Evolutionary conservation across 441 rosid genomes (phyloP), one percentile per base, ranked within the genome.

Genomic region (Manihot esculenta): DNA sequence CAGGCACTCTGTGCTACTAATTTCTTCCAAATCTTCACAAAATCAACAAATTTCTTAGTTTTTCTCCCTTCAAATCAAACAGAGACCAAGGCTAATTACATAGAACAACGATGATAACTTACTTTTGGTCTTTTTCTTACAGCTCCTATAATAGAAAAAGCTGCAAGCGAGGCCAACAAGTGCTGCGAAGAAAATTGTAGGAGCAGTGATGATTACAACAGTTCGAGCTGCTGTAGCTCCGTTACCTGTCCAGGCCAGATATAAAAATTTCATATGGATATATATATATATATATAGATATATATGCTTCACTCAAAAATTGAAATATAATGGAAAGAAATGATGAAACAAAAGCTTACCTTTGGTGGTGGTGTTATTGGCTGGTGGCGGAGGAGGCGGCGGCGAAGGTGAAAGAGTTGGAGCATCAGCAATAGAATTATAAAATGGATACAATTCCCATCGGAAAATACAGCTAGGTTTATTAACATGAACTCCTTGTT

Each of bases 21-120:
- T 62, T 45, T 42, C 51, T 11, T 62, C 50, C 47, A 41, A 21
- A 62, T 62, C 50, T 62, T 62, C 51, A 60, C 24, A 35, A 3
- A 12, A 14, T 30, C 4, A 8, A 33, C 3, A 9, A 56, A 56
- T n/a, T n/a, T n/a, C n/a, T n/a, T n/a, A n/a, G n/a, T n/a, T n/a
- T n/a, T n/a, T n/a, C n/a, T n/a, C n/a, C n/a, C n/a, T n/a, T n/a
- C n/a, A n/a, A n/a, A n/a, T n/a, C n/a, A n/a, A n/a, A n/a, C n/a
- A n/a, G n/a, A n/a, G n/a, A n/a, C n/a, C n/a, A n/a, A n/a, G n/a
- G n/a, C n/a, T n/a, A n/a, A n/a, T n/a, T n/a, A n/a, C n/a, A n/a
- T n/a, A n/a, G n/a, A n/a, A 7, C n/a, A 56, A 56, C 60, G 13
- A 44, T 8, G 0, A 44, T 1, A 44, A 56, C 30, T 21, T 41